Evolutionary conservation across 2,329 filamentous ascomycete species (phyloP).

Genomic region (Colletotrichum sublineola): DNA sequence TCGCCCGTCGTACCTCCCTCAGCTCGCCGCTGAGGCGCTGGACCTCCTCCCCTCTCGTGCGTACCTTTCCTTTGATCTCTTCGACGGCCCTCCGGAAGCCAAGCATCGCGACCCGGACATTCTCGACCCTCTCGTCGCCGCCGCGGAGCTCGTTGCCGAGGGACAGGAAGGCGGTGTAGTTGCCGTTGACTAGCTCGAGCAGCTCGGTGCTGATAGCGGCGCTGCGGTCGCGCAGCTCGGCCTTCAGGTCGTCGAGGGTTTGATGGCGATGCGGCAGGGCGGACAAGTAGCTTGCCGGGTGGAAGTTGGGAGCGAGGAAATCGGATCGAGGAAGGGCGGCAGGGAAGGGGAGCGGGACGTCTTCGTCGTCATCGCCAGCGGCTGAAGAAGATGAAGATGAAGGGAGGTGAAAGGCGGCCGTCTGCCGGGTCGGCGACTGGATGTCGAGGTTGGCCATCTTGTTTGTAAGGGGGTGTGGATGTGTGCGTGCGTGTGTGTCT

Average conservation of each 20-base stretch:
- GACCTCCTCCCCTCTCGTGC: conserved; percentile 73
- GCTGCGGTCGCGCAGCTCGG: conserved; percentile 85
- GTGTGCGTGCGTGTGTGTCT: conserved; percentile 1
- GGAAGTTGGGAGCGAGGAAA: conserved; percentile 84
- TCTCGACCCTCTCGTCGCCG: conserved; percentile 92
- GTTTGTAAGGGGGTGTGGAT: background rate
- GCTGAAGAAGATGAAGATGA: conserved; percentile 56
- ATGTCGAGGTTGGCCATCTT: conserved; percentile 47
- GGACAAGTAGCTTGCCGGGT: conserved; percentile 83
- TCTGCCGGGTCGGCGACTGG: conserved; percentile 37
- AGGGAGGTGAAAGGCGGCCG: conserved; percentile 56
- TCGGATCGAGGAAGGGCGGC: conserved; percentile 84
- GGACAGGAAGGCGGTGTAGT: conserved; percentile 91
- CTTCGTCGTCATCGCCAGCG: conserved; percentile 60
- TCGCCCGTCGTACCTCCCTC: conserved; percentile 70
- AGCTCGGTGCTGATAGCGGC: conserved; percentile 87
- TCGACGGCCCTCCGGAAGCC: conserved; percentile 88
- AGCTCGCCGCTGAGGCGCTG: conserved; percentile 75
- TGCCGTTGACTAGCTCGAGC: conserved; percentile 92
- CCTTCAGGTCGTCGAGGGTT: conserved; percentile 91
- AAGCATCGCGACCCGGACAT: conserved; percentile 87
- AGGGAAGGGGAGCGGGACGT: conserved; percentile 87
- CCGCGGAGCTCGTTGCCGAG: conserved; percentile 85
- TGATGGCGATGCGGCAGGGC: conserved; percentile 90
- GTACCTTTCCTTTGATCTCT: conserved; percentile 76